phyloP scores from a whole-genome alignment of 2,329 filamentous ascomycete genomes.

The Talaromyces sp. region DNA sequence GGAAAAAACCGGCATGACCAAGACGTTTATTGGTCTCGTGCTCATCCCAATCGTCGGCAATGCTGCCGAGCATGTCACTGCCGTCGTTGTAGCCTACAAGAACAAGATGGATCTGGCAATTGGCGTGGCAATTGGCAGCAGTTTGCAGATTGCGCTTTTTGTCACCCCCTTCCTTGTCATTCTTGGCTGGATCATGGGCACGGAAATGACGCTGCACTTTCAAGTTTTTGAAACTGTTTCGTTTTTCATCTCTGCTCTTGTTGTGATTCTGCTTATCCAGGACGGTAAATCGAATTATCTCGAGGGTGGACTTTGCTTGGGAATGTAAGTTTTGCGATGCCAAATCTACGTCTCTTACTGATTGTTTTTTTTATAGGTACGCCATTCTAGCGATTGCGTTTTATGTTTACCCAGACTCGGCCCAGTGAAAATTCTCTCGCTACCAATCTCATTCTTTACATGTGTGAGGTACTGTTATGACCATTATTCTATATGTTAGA shows the following conservation, averaged over 20 bases:
- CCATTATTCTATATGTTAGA: background rate
- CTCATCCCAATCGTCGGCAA: slow-evolving; percentile 76
- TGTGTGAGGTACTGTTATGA: background rate
- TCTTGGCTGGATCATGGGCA: slow-evolving; percentile 69
- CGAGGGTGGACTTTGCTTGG: slow-evolving; percentile 67
- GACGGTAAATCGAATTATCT: slow-evolving; percentile 82
- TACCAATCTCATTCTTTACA: background rate
- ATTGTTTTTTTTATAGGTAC: slow-evolving; percentile 24
- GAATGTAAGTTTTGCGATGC: slow-evolving; percentile 41
- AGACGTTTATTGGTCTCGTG: slow-evolving; percentile 75
- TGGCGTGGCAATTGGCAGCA: slow-evolving; percentile 75
- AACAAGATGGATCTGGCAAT: slow-evolving; percentile 66
- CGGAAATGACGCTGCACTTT: slow-evolving; percentile 73
- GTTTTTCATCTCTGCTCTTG: slow-evolving; percentile 69
- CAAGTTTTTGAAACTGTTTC: slow-evolving; percentile 74
- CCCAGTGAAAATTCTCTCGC: background rate
- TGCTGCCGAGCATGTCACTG: slow-evolving; percentile 75
- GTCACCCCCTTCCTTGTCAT: slow-evolving; percentile 77
- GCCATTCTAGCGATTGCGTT: slow-evolving; percentile 44
- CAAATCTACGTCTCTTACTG: background rate
- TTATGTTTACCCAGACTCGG: slow-evolving; percentile 43
- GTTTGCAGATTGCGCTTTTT: slow-evolving; percentile 75
- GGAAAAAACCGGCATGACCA: slow-evolving; percentile 64
- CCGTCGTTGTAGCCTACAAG: slow-evolving; percentile 70
- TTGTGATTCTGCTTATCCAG: slow-evolving; percentile 68